These are phyloP conservation scores for Phytophthora colocasiae DNA, from an alignment of 352 stramenopile genomes.

Conservation along the genomic window DNA sequence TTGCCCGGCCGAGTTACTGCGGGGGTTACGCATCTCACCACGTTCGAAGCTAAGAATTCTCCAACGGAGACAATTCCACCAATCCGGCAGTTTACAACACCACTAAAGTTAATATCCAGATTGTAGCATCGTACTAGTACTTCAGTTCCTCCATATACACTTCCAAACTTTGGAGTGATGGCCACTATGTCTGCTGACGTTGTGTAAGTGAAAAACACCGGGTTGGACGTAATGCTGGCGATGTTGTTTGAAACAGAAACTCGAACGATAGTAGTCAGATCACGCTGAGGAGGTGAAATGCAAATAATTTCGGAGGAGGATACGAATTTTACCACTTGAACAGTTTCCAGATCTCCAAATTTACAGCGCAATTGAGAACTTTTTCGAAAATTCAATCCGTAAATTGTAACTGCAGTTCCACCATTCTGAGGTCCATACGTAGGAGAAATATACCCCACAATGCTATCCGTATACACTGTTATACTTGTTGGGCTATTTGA, in stretches of 20 bases:
- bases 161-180: constrained; percentile 57
- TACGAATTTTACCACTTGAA: constrained; percentile 69
- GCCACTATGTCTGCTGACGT: constrained; percentile 55
- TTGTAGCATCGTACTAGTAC: constrained; percentile 71
- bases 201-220: constrained; percentile 87
- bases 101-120: constrained; percentile 50
- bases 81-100: constrained; percentile 54
- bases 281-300: constrained; percentile 55
- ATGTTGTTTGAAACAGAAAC: constrained; percentile 82
- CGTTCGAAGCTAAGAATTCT: constrained; percentile 38
- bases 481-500: constrained; percentile 69
- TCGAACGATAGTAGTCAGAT: constrained; percentile 45
- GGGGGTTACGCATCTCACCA: constrained; percentile 63
- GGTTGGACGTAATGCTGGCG: constrained; percentile 58
- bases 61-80: constrained; percentile 37
- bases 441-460: constrained; percentile 74
- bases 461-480: constrained; percentile 77
- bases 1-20: constrained; percentile 24
- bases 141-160: constrained; percentile 56
- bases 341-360: constrained; percentile 69
- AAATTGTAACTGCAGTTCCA: constrained; percentile 85
- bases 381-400: constrained; percentile 83
- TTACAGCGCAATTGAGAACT: constrained; percentile 64
- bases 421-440: constrained; percentile 74
- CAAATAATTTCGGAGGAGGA: constrained; percentile 80